phyloP scores from a whole-genome alignment of 805 yeast genomes.

The Candida odintsovae region DNA sequence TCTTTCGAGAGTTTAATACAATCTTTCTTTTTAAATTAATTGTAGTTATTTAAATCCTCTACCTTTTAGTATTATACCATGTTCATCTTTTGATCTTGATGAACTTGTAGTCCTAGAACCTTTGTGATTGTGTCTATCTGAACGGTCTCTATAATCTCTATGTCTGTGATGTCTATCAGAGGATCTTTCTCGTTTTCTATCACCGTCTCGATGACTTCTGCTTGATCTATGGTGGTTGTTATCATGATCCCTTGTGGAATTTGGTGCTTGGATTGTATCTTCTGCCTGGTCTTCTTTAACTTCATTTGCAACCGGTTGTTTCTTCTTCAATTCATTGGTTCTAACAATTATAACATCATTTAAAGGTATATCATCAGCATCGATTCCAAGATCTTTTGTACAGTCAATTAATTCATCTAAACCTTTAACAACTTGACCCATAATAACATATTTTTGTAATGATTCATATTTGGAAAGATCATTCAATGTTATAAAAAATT shows the following conservation, averaged over 20 bases:
- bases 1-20: not conserved
- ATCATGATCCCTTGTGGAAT: not conserved
- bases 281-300: too few species aligned
- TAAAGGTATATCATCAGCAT: not conserved
- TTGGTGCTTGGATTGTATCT: too few species aligned
- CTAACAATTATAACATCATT: not conserved
- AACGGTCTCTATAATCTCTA: not conserved
- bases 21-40: too few species aligned
- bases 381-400: not conserved
- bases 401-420: not conserved
- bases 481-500: constrained; percentile 1
- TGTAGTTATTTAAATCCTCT: not conserved
- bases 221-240: not conserved
- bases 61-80: not conserved
- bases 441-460: not conserved
- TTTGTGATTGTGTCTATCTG: not conserved
- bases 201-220: not conserved
- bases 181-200: not conserved
- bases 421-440: not conserved
- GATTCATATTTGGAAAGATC: not conserved
- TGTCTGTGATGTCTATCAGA: not conserved
- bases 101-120: too few species aligned
- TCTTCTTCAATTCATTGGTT: not conserved
- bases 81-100: too few species aligned
- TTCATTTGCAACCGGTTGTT: too few species aligned